Conservation (phyloP, 768 basidiomycete species). For the Mycena latifolia region DNA sequence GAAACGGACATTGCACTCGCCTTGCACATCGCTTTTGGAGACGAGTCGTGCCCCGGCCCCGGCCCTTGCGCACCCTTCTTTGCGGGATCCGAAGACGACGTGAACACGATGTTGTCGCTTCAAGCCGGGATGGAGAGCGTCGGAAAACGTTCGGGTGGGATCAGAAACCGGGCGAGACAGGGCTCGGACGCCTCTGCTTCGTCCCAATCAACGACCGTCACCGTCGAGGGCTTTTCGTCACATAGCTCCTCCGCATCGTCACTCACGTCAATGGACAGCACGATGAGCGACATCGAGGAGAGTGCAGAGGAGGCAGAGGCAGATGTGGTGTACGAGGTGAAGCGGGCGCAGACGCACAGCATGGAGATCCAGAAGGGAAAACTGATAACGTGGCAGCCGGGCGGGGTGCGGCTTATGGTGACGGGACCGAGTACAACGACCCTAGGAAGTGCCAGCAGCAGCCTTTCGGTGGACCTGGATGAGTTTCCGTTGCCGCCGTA, state of each 20-base stretch:
- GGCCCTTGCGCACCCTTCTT: constrained; percentile 32
- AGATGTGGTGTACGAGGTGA: constrained; percentile 58
- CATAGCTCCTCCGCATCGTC: constrained; percentile 35
- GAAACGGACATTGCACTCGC: constrained; percentile 45
- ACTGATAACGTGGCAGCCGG: constrained; percentile 43
- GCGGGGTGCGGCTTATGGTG: constrained; percentile 45
- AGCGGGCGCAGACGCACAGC: constrained; percentile 61
- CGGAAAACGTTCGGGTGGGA: constrained; percentile 30
- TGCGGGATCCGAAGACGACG: constrained; percentile 32
- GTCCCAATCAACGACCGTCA: constrained; percentile 43
- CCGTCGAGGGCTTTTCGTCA: constrained; percentile 35
- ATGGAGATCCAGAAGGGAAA: constrained; percentile 63
- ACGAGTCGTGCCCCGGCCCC: constrained; percentile 1
- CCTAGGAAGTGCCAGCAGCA: constrained; percentile 51
- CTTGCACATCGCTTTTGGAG: constrained; percentile 35
- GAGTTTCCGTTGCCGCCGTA: constrained; percentile 60
- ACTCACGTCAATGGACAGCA: constrained; percentile 35
- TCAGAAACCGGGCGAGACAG: constrained; percentile 41
- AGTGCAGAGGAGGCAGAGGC: constrained; percentile 47
- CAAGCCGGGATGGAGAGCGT: constrained; percentile 41
- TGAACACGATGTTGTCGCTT: constrained; percentile 41
- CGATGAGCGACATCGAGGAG: constrained; percentile 36
- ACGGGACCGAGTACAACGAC: constrained; percentile 52
- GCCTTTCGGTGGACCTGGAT: constrained; percentile 53
- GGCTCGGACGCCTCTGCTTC: constrained; percentile 48